Conservation (phyloP, 1,284 basidiomycete species). For the Cutaneotrichosporon curvatum region DNA sequence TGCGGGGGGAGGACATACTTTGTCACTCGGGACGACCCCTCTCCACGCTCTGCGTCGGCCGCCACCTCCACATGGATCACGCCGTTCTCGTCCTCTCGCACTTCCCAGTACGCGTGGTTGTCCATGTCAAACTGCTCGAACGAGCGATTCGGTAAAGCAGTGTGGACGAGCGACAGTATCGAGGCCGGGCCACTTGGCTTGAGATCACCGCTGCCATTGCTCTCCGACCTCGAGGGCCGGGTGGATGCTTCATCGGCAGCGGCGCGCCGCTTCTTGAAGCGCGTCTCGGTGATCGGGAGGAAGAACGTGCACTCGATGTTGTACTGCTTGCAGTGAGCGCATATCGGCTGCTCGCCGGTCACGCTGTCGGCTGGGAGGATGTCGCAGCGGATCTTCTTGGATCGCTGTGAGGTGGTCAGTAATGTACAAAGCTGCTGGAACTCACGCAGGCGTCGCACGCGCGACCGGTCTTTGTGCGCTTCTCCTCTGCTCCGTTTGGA, state of each 20-base stretch:
- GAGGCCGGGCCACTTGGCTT: constrained; percentile 27
- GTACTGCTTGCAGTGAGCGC: constrained; percentile 56
- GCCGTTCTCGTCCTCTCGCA: constrained; percentile 70
- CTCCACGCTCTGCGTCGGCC: constrained; percentile 26
- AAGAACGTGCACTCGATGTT: constrained; percentile 92
- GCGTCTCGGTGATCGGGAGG: constrained; percentile 93
- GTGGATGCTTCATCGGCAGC: constrained; percentile 43
- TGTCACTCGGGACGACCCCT: not conserved
- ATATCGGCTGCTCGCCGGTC: constrained; percentile 29
- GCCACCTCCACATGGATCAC: constrained; percentile 74
- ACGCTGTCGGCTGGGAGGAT: constrained; percentile 26
- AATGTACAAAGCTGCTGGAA: no score
- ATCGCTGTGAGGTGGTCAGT: no score
- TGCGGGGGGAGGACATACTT: constrained; percentile 55
- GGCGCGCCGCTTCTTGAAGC: constrained; percentile 93
- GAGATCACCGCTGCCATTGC: not conserved
- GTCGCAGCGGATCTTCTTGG: constrained; percentile 73
- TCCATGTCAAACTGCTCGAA: constrained; percentile 82
- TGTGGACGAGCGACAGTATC: constrained; percentile 77
- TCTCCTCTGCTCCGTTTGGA: constrained; percentile 22
- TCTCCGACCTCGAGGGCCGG: not conserved
- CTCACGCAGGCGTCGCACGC: constrained; percentile 46
- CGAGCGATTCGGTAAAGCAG: constrained; percentile 69
- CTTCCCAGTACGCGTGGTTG: constrained; percentile 75
- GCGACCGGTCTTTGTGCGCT: constrained; percentile 43